phyloP scores from a whole-genome alignment of 2,329 filamentous ascomycete genomes.

The Botrytis hyacinthi region DNA sequence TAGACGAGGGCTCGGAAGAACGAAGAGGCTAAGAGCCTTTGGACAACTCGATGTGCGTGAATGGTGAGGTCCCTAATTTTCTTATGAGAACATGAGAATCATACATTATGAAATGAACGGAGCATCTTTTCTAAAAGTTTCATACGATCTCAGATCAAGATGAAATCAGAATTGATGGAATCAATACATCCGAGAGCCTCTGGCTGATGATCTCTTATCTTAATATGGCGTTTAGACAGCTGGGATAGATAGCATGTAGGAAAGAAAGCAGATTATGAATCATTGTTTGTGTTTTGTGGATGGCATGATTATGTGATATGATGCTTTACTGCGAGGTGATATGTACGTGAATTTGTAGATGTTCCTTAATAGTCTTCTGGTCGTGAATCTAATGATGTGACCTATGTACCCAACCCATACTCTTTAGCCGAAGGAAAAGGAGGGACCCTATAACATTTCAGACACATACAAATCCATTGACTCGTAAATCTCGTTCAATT shows the following conservation, averaged over 20 bases:
- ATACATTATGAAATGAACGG: slow-evolving; percentile 11
- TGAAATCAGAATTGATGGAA: neutral
- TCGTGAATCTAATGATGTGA: neutral
- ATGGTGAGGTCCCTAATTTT: neutral
- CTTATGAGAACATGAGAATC: slow-evolving; percentile 2
- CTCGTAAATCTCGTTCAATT: neutral
- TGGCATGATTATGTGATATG: neutral
- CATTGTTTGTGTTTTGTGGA: neutral
- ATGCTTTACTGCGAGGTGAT: neutral
- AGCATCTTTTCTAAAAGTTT: neutral
- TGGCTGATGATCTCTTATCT: slow-evolving; percentile 15
- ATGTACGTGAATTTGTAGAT: neutral
- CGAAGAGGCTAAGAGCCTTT: slow-evolving; percentile 3
- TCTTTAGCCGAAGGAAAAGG: neutral
- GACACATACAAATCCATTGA: neutral
- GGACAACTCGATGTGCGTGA: slow-evolving; percentile 6
- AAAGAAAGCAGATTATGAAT: slow-evolving; percentile 7
- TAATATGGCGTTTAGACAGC: slow-evolving; percentile 21
- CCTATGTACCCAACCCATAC: neutral
- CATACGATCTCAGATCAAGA: neutral
- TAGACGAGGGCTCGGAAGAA: slow-evolving; percentile 7
- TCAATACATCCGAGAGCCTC: neutral
- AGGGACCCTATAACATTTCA: neutral
- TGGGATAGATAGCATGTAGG: slow-evolving; percentile 20
- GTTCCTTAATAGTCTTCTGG: neutral